phyloP scores from a whole-genome alignment of 164 flowering plant genomes.

The Sedum album region DNA sequence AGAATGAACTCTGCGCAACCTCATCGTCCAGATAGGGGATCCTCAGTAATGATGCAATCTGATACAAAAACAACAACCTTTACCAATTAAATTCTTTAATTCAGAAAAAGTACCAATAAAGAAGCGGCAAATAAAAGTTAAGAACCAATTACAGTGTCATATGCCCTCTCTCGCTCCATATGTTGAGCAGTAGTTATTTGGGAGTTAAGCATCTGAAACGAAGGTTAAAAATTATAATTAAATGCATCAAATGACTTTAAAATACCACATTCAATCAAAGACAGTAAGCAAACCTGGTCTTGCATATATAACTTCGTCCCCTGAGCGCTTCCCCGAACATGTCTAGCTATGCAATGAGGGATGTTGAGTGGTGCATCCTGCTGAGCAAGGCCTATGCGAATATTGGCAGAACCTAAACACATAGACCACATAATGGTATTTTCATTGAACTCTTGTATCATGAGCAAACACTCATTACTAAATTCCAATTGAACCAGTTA shows the following conservation, averaged over 20 bases:
- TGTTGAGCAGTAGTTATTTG: constrained; percentile 76
- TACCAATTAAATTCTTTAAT: background rate
- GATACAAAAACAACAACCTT: constrained; percentile 8
- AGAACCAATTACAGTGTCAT: constrained; percentile 55
- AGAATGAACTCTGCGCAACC: constrained; percentile 45
- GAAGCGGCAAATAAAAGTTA: background rate
- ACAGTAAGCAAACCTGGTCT: constrained; percentile 59
- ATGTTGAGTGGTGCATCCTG: constrained; percentile 67
- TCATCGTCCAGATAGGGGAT: constrained; percentile 88
- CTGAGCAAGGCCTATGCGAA: constrained; percentile 78
- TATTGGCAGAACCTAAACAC: constrained; percentile 66
- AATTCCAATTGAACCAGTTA: background rate
- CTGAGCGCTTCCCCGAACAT: constrained; percentile 27
- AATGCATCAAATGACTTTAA: background rate
- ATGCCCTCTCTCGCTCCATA: constrained; percentile 84
- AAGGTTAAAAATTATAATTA: too few relatives aligned
- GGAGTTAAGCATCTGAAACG: constrained; percentile 64
- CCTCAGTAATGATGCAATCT: constrained; percentile 88
- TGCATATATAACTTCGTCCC: constrained; percentile 43
- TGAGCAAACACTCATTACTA: too few relatives aligned
- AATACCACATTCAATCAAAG: background rate
- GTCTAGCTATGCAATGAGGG: constrained; percentile 87
- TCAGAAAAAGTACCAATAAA: background rate
- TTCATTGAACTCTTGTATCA: too few relatives aligned
- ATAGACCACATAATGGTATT: background rate